Conservation (phyloP, 768 basidiomycete species). For the Leccinum disarticulatum region DNA sequence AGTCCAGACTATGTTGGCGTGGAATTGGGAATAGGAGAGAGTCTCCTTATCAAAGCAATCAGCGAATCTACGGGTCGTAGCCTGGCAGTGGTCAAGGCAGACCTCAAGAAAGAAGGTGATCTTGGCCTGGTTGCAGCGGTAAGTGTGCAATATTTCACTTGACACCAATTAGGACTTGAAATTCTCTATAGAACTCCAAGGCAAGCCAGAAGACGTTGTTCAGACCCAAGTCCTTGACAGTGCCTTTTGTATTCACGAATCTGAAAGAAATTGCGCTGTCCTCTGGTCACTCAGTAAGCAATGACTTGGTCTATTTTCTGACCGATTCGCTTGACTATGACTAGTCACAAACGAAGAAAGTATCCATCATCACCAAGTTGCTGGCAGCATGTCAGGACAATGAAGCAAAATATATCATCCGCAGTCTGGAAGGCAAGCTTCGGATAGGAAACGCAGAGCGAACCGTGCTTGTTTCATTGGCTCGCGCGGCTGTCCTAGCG, state of each 20-base stretch:
- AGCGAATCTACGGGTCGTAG: conserved; percentile 93
- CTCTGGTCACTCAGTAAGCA: conserved; percentile 73
- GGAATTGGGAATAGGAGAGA: conserved; percentile 96
- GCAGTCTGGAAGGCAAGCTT: conserved; percentile 94
- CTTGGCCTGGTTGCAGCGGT: conserved; percentile 97
- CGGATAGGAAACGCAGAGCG: conserved; percentile 97
- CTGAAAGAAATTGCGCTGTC: conserved; percentile 88
- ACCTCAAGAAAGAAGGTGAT: conserved; percentile 94
- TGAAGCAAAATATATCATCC: conserved; percentile 96
- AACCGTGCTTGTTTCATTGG: conserved; percentile 91
- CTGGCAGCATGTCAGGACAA: conserved; percentile 87
- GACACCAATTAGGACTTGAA: conserved; percentile 1
- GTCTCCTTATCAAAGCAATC: conserved; percentile 91
- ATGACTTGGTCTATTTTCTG: not conserved
- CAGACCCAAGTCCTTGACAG: conserved; percentile 88
- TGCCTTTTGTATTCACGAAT: conserved; percentile 87
- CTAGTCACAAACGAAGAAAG: conserved; percentile 94
- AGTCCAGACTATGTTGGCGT: conserved; percentile 94
- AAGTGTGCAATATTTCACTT: conserved; percentile 18
- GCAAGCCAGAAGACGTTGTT: conserved; percentile 91
- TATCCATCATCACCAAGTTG: conserved; percentile 90
- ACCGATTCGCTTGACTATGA: not conserved
- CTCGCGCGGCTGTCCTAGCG: conserved; percentile 84
- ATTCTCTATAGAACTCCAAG: conserved; percentile 74
- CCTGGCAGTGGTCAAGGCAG: conserved; percentile 77